These are phyloP conservation scores for Myxozyma monticola DNA, from an alignment of 805 yeast species.

Conservation along the genomic window DNA sequence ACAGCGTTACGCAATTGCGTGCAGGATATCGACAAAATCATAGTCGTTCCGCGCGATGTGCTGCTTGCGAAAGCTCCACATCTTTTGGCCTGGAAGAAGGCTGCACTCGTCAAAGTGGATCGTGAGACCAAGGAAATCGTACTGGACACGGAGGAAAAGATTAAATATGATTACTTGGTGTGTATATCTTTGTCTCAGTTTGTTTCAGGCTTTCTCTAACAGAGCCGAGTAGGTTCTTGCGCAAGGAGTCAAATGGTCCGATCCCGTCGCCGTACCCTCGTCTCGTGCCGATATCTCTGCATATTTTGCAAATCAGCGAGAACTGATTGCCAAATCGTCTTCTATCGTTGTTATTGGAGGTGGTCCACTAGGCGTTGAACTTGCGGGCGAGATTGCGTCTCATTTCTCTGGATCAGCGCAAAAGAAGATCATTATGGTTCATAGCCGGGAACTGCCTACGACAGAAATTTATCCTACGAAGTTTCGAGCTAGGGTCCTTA, in stretches of 20 bases:
- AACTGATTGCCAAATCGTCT: background rate
- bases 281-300: background rate
- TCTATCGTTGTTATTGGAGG: constrained; percentile 34
- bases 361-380: constrained; percentile 54
- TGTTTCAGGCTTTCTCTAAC: background rate
- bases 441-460: constrained; percentile 23
- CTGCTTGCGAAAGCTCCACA: no score
- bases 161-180: constrained; percentile 15
- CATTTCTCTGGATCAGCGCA: constrained; percentile 37
- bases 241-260: background rate
- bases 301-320: background rate
- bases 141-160: constrained; percentile 6
- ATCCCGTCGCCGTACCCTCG: constrained; percentile 3
- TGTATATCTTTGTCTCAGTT: background rate
- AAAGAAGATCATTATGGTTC: constrained; percentile 39
- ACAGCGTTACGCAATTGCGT: no score
- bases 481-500: constrained; percentile 14
- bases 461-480: constrained; percentile 4
- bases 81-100: no score
- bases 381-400: constrained; percentile 49
- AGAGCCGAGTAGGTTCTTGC: constrained; percentile 12
- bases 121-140: constrained; percentile 3
- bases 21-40: no score
- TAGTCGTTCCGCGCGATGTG: no score
- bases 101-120: background rate